phyloP scores from a whole-genome alignment of 2,329 filamentous ascomycete genomes.

The Stemphylium vesicarium region DNA sequence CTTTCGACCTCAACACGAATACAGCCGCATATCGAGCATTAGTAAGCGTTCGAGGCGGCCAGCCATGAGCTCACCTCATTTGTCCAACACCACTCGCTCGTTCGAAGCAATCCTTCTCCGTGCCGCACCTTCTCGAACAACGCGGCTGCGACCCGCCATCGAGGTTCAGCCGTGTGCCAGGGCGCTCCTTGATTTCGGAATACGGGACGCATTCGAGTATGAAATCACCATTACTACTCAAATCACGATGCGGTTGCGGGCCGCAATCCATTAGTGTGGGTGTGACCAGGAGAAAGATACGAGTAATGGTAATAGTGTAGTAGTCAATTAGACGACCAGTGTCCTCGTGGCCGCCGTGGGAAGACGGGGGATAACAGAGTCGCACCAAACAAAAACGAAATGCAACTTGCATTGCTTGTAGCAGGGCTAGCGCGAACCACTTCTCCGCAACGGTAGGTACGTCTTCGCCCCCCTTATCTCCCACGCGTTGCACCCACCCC shows the following conservation, averaged over 20 bases:
- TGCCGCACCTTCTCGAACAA: constrained; percentile 6
- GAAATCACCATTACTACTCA: background rate
- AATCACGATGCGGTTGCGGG: background rate
- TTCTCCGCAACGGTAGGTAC: background rate
- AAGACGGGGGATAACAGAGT: background rate
- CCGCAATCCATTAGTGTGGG: constrained; percentile 3
- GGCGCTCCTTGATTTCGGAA: constrained; percentile 6
- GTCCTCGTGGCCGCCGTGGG: too few relatives aligned
- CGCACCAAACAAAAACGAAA: constrained; percentile 3
- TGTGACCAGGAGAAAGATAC: background rate
- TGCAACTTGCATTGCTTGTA: background rate
- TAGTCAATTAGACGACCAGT: background rate
- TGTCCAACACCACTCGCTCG: background rate
- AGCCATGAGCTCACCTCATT: background rate
- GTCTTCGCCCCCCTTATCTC: constrained; percentile 10
- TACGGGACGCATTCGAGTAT: background rate
- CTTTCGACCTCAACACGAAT: background rate
- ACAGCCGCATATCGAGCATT: background rate
- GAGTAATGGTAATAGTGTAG: background rate
- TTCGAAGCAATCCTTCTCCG: constrained; percentile 1
- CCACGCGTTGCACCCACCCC: constrained; percentile 1
- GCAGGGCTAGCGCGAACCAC: constrained; percentile 12
- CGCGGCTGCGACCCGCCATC: constrained; percentile 4
- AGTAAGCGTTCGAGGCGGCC: background rate
- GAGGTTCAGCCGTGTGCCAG: constrained; percentile 12